Percentiles rank a stretch among this genome's conserved stretches.
These are phyloP conservation scores for Coemansia sp. DNA, from an alignment of 192 early-diverging fungal species.

Conservation along the genomic window DNA sequence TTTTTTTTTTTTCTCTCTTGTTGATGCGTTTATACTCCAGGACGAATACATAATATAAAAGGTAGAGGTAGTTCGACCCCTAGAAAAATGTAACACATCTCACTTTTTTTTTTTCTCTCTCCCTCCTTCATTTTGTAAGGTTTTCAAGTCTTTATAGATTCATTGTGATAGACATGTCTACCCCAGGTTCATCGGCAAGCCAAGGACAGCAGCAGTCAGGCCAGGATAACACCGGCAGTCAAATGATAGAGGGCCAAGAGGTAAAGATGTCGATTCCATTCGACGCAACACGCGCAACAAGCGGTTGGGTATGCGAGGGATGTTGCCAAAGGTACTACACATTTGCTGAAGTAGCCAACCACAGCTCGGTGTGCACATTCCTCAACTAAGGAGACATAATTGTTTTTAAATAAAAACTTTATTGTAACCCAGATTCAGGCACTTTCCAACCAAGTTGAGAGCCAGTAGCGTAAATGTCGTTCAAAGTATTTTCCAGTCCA, in stretches of 20 bases:
- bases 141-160: not conserved
- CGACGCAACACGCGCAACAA: not conserved
- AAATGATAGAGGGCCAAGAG: not conserved
- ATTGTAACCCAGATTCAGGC: constrained; percentile 14
- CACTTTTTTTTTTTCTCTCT: not conserved
- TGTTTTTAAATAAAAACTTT: not conserved
- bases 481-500: constrained; percentile 54
- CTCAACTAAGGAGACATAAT: constrained; percentile 1
- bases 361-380: not conserved
- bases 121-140: not conserved
- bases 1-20: not conserved
- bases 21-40: no score
- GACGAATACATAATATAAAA: not conserved
- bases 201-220: not conserved
- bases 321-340: not conserved
- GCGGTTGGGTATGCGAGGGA: not conserved
- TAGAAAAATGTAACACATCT: no score
- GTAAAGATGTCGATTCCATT: not conserved
- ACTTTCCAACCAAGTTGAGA: constrained; percentile 40
- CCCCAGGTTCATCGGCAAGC: not conserved
- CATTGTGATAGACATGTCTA: not conserved
- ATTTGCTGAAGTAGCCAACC: not conserved
- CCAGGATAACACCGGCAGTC: not conserved
- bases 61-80: no score
- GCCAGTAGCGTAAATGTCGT: constrained; percentile 69